These are phyloP conservation scores for Chlamydomonas sp. DNA, from an alignment of 139 green algal genomes.

Conservation along the genomic window DNA sequence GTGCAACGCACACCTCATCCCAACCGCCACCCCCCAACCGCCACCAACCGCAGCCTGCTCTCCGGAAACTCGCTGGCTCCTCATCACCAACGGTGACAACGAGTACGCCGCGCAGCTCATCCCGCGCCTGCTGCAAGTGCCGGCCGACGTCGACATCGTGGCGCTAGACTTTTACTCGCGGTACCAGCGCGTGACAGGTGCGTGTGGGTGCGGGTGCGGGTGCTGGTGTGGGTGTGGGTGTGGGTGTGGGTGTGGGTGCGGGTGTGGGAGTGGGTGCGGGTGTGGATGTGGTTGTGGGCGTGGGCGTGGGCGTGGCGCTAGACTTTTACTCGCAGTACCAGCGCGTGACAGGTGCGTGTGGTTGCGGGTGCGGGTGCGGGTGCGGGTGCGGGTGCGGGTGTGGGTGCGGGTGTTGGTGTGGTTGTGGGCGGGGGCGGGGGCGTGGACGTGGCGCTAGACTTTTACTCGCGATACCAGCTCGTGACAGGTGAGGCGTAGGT, in stretches of 20 bases:
- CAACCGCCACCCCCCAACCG: background rate
- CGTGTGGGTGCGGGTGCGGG: too few relatives aligned
- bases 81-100: conserved; percentile 83
- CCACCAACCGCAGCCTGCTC: conserved; percentile 44
- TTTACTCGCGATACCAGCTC: conserved; percentile 72
- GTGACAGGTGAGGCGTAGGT: conserved; percentile 41
- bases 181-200: conserved; percentile 64
- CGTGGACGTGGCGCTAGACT: conserved; percentile 71
- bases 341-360: conserved; percentile 49
- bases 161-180: conserved; percentile 79
- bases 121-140: conserved; percentile 23
- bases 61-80: conserved; percentile 52
- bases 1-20: background rate
- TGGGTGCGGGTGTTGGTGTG: too few relatives aligned
- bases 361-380: too few relatives aligned
- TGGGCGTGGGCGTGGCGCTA: conserved; percentile 56
- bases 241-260: too few relatives aligned
- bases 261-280: too few relatives aligned
- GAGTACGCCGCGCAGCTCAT: conserved; percentile 59
- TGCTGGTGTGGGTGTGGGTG: too few relatives aligned
- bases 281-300: too few relatives aligned
- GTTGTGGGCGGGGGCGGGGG: too few relatives aligned
- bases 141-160: conserved; percentile 41
- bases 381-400: too few relatives aligned
- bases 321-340: conserved; percentile 81